Conservation (phyloP, 352 stramenopile genomes). For the Phytophthora boehmeriae region DNA sequence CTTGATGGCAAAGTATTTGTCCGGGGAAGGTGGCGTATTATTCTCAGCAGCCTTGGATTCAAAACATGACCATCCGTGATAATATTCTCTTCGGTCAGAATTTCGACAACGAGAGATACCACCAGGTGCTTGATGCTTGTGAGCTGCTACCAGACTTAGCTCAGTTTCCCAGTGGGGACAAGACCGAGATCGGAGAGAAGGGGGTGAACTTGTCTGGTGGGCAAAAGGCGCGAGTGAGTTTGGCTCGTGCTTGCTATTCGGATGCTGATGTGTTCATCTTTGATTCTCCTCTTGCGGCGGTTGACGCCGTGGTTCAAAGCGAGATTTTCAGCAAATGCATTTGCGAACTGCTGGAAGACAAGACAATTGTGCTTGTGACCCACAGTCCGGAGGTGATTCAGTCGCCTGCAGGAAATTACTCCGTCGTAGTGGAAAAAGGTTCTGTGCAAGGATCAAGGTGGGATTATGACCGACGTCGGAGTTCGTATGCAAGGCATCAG, state of each 20-base stretch:
- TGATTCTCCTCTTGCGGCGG: slow-evolving; percentile 72
- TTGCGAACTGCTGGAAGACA: slow-evolving; percentile 29
- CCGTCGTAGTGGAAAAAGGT: slow-evolving; percentile 14
- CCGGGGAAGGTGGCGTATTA: slow-evolving; percentile 49
- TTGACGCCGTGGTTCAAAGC: slow-evolving; percentile 91
- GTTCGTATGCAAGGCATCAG: background rate
- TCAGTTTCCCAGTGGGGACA: slow-evolving; percentile 86
- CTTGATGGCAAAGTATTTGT: slow-evolving; percentile 26
- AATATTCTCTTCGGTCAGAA: slow-evolving; percentile 92
- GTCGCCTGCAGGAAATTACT: slow-evolving; percentile 24
- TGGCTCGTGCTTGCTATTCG: slow-evolving; percentile 67
- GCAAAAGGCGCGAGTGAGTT: slow-evolving; percentile 82
- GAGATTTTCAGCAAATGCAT: slow-evolving; percentile 81
- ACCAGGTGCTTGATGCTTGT: slow-evolving; percentile 57
- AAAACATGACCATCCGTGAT: slow-evolving; percentile 90
- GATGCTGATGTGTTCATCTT: slow-evolving; percentile 77
- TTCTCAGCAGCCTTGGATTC: slow-evolving; percentile 89
- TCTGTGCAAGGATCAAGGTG: background rate
- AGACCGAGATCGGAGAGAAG: slow-evolving; percentile 95
- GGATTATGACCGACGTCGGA: background rate
- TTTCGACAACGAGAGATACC: slow-evolving; percentile 42
- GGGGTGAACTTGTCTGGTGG: slow-evolving; percentile 94
- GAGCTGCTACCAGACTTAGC: slow-evolving; percentile 80
- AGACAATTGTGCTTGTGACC: slow-evolving; percentile 89
- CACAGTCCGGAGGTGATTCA: slow-evolving; percentile 72